These are phyloP conservation scores for Venturia effusa DNA, from an alignment of 2,329 filamentous ascomycete genomes.

Conservation along the genomic window DNA sequence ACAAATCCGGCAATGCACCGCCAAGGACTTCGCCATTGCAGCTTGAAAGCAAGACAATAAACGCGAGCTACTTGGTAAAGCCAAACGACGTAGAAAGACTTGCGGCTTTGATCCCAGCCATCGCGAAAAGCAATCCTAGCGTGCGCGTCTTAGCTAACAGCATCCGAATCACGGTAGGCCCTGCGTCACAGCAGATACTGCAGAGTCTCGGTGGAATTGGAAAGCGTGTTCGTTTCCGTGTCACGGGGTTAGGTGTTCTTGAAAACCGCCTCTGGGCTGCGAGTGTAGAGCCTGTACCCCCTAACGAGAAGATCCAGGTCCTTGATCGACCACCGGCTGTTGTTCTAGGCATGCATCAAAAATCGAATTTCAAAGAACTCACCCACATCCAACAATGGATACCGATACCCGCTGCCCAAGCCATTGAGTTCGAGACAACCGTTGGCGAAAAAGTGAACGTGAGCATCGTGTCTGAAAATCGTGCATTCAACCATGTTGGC, in stretches of 20 bases:
- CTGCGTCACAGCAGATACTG: slow-evolving; percentile 53
- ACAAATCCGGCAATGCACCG: slow-evolving; percentile 36
- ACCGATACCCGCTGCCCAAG: slow-evolving; percentile 57
- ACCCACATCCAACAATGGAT: slow-evolving; percentile 76
- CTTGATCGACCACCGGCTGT: slow-evolving; percentile 71
- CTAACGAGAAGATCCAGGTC: slow-evolving; percentile 41
- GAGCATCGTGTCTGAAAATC: slow-evolving; percentile 7
- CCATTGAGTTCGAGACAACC: slow-evolving; percentile 67
- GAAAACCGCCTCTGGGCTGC: slow-evolving; percentile 85
- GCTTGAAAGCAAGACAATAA: slow-evolving; percentile 82
- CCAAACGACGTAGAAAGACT: slow-evolving; percentile 62
- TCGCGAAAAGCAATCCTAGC: slow-evolving; percentile 50
- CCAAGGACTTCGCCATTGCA: slow-evolving; percentile 38
- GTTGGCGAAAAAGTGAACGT: slow-evolving; percentile 82
- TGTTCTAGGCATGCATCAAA: slow-evolving; percentile 69
- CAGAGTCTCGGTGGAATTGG: slow-evolving; percentile 82
- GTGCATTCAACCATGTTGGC: background rate
- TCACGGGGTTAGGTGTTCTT: slow-evolving; percentile 62
- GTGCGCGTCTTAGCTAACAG: slow-evolving; percentile 78
- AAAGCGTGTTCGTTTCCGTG: slow-evolving; percentile 71
- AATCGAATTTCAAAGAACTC: slow-evolving; percentile 68
- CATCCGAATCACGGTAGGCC: slow-evolving; percentile 77
- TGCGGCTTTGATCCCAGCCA: slow-evolving; percentile 38
- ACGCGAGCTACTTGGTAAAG: slow-evolving; percentile 81
- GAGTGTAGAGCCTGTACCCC: slow-evolving; percentile 60